phyloP scores from a whole-genome alignment of 208 protist species.

The Trypanosoma rangeli region DNA sequence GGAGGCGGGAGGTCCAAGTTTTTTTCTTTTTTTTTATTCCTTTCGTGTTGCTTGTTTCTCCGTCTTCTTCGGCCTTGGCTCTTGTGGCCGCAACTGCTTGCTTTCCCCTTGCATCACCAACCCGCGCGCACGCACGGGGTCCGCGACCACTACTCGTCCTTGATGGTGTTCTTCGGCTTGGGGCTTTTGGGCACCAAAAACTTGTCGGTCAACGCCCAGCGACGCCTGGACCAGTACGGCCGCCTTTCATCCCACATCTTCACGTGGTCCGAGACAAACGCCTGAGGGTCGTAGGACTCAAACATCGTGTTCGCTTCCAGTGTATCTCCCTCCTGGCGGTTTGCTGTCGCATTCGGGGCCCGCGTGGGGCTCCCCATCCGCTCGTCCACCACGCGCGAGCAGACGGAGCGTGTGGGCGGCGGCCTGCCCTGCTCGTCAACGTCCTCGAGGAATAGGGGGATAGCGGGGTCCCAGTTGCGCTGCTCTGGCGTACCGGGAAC shows the following conservation, averaged over 20 bases:
- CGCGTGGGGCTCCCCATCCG: conserved; percentile 20
- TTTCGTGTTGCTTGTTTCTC: too few species aligned
- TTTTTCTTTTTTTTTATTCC: too few species aligned
- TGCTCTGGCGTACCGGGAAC: conserved; percentile 80
- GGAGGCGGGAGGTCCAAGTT: too few species aligned
- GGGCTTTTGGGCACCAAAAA: conserved; percentile 84
- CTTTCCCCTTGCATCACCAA: too few species aligned
- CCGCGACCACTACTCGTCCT: conserved; percentile 52
- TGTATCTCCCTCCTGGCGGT: conserved; percentile 60
- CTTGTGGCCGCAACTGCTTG: too few species aligned
- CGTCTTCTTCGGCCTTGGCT: too few species aligned
- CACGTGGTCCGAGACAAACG: conserved; percentile 67
- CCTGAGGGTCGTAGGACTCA: conserved; percentile 70
- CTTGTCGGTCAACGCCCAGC: conserved; percentile 82
- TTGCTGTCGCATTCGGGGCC: conserved; percentile 59
- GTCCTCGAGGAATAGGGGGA: conserved; percentile 88
- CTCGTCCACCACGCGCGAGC: conserved; percentile 56
- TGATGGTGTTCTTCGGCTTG: conserved; percentile 89
- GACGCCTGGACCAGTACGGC: conserved; percentile 81
- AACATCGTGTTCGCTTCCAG: conserved; percentile 87
- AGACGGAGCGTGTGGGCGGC: conserved; percentile 22
- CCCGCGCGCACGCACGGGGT: not conserved
- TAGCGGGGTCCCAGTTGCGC: conserved; percentile 86
- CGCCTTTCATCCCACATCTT: conserved; percentile 33
- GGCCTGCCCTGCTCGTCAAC: conserved; percentile 73